These are phyloP conservation scores for Trypanosoma boissoni DNA, from an alignment of 208 protist species.

Conservation along the genomic window DNA sequence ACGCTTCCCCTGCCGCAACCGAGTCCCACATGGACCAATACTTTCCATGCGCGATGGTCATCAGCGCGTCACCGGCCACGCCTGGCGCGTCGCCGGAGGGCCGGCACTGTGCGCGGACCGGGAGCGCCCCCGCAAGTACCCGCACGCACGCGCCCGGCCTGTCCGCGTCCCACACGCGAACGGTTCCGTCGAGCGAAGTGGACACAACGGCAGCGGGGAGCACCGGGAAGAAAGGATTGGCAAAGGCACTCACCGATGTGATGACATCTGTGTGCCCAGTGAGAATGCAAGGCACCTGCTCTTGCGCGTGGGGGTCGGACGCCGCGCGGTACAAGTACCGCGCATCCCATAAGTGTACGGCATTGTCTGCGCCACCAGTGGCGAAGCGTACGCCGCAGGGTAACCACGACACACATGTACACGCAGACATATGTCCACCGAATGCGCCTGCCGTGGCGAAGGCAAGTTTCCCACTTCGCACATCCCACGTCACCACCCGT, in stretches of 20 bases:
- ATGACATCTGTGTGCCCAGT: slow-evolving; percentile 80
- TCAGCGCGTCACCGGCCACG: slow-evolving; percentile 28
- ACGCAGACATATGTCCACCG: slow-evolving; percentile 56
- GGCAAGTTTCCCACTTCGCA: slow-evolving; percentile 52
- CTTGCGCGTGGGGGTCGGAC: neutral
- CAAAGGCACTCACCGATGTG: slow-evolving; percentile 70
- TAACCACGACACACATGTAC: slow-evolving; percentile 73
- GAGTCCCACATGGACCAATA: slow-evolving; percentile 73
- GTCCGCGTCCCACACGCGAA: slow-evolving; percentile 76
- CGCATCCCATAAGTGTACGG: slow-evolving; percentile 80
- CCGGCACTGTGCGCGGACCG: slow-evolving; percentile 64
- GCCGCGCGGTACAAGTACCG: slow-evolving; percentile 39
- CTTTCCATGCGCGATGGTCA: slow-evolving; percentile 40
- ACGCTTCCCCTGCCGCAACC: slow-evolving; percentile 15
- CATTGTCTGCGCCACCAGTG: slow-evolving; percentile 62
- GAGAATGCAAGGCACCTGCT: slow-evolving; percentile 43
- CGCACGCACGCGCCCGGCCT: slow-evolving; percentile 47
- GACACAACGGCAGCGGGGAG: slow-evolving; percentile 57
- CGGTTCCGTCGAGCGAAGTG: slow-evolving; percentile 75
- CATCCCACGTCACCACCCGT: slow-evolving; percentile 69
- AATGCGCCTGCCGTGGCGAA: slow-evolving; percentile 49
- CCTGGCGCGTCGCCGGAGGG: slow-evolving; percentile 18
- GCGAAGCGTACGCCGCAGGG: slow-evolving; percentile 75
- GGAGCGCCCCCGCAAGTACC: slow-evolving; percentile 38
- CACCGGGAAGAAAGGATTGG: slow-evolving; percentile 29